Base-by-base conservation (phyloP, 352 stramenopile genomes). In the Globisporangium paroecandrum region DNA sequence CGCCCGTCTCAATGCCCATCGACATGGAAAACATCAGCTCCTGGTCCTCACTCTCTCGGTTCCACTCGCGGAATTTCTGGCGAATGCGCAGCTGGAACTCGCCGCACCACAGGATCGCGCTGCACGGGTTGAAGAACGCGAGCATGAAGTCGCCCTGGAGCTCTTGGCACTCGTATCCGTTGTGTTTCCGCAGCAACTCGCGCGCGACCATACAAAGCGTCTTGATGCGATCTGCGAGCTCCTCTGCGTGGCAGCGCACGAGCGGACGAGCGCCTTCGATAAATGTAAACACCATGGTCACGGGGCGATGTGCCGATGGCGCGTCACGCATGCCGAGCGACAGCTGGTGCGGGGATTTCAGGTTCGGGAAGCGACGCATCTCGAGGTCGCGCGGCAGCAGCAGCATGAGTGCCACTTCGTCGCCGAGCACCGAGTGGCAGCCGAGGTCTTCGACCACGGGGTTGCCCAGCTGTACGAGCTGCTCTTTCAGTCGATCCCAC, bases 241-340 rank as follows among this genome's bases (percentile, higher is more conserved):
- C 82, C 71, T 96, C 85, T 0, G 89, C 89, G 64, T 96, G 85
- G 61, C 77, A 90, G 7, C 88, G 85, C 69, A 96, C 87, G 12
- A 96, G 78, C 9, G 86, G 85, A 1, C 87, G 82, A 51, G 87
- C 86, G 20, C 86, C 86, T 83, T 96, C 89, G 36, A 96, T 95
- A 64, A 95, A 96, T 18, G 89, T 96, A 56, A 96, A 96, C 25
- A 96, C 89, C 86, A 96, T 95, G 7, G 87, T 95, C 24, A 96
- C 80, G 13, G 84, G 82, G 15, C 89, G 88, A 15, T 89, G 81
- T 2, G 88, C 88, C 0, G 87, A 91, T 13, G 89, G 87, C 8
- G 86, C 86, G 58, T 96, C 88, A 15, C 88, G 85, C 88, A 96
- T 96, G 0, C 84, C 88, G 0, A 90, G 76, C 3, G 85, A 85